phyloP scores from a whole-genome alignment of 2,329 filamentous ascomycete species.

The Penicillium sp. region DNA sequence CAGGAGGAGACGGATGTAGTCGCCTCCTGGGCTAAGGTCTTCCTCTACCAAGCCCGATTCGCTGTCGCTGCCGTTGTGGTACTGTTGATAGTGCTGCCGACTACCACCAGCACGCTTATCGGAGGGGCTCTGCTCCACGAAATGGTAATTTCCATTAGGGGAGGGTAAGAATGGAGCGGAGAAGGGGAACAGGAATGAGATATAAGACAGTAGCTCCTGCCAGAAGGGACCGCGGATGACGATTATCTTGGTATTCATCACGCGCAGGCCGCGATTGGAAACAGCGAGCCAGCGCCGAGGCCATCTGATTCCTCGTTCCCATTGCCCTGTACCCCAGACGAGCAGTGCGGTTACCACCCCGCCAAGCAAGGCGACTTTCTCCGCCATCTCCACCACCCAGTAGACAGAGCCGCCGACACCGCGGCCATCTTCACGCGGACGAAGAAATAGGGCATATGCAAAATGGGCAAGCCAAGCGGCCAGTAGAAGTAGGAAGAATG shows the following conservation, averaged over 20 bases:
- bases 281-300: slow-evolving; percentile 85
- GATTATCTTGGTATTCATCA: slow-evolving; percentile 95
- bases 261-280: slow-evolving; percentile 83
- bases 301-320: slow-evolving; percentile 93
- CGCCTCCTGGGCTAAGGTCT: slow-evolving; percentile 83
- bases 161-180: slow-evolving; percentile 62
- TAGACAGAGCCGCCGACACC: slow-evolving; percentile 92
- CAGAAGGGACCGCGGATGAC: slow-evolving; percentile 80
- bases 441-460: slow-evolving; percentile 85
- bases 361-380: slow-evolving; percentile 89
- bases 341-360: slow-evolving; percentile 82
- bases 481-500: slow-evolving; percentile 82
- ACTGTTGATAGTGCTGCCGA: slow-evolving; percentile 35
- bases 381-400: slow-evolving; percentile 87
- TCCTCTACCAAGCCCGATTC: slow-evolving; percentile 70
- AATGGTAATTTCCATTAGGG: slow-evolving; percentile 69
- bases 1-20: slow-evolving; percentile 85
- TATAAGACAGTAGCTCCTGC: slow-evolving; percentile 69
- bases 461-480: slow-evolving; percentile 79
- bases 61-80: slow-evolving; percentile 58
- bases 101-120: slow-evolving; percentile 39
- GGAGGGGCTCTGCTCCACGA: slow-evolving; percentile 61
- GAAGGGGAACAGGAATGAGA: slow-evolving; percentile 76
- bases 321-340: slow-evolving; percentile 93
- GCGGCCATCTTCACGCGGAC: slow-evolving; percentile 90